Conservation (phyloP, 108 stramenopile species). For the Pseudonitzschia multistriata region DNA sequence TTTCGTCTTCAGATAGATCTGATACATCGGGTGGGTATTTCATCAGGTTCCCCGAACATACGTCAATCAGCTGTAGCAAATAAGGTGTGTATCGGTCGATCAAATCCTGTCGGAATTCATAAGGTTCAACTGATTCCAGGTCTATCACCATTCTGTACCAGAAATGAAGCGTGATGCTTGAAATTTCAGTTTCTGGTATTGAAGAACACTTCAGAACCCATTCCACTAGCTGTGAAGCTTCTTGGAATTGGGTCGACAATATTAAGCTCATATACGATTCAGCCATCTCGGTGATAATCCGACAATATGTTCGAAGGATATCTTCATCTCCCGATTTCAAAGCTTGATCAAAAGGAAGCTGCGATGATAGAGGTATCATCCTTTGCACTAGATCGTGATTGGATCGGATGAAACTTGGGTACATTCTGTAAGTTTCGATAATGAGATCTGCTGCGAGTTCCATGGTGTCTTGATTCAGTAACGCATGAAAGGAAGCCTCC, state of each 20-base stretch:
- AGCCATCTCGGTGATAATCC: constrained; percentile 93
- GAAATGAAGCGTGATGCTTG: constrained; percentile 86
- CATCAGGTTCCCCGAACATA: constrained; percentile 53
- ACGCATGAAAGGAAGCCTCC: constrained; percentile 29
- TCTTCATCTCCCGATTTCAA: constrained; percentile 77
- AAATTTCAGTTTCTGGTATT: constrained; percentile 74
- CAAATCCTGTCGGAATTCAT: constrained; percentile 75
- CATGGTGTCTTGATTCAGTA: constrained; percentile 37
- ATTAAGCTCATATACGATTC: constrained; percentile 91
- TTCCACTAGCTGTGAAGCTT: constrained; percentile 53
- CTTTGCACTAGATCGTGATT: constrained; percentile 63
- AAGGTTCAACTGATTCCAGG: constrained; percentile 73
- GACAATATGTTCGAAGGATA: constrained; percentile 79
- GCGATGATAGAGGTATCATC: constrained; percentile 73
- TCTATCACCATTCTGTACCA: constrained; percentile 90
- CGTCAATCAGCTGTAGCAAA: constrained; percentile 58
- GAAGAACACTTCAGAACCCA: constrained; percentile 73
- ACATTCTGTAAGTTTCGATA: constrained; percentile 81
- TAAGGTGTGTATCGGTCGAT: constrained; percentile 69
- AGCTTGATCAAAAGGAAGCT: constrained; percentile 47
- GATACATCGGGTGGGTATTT: constrained; percentile 68
- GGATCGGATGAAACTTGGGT: constrained; percentile 50
- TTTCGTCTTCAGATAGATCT: constrained; percentile 54
- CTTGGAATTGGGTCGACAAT: constrained; percentile 33
- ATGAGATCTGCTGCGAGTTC: constrained; percentile 86